A percentile compares a stretch with the other conserved stretches of the same genome.
phyloP scores from a whole-genome alignment of 2,329 filamentous ascomycete species.

The Cadophora malorum region DNA sequence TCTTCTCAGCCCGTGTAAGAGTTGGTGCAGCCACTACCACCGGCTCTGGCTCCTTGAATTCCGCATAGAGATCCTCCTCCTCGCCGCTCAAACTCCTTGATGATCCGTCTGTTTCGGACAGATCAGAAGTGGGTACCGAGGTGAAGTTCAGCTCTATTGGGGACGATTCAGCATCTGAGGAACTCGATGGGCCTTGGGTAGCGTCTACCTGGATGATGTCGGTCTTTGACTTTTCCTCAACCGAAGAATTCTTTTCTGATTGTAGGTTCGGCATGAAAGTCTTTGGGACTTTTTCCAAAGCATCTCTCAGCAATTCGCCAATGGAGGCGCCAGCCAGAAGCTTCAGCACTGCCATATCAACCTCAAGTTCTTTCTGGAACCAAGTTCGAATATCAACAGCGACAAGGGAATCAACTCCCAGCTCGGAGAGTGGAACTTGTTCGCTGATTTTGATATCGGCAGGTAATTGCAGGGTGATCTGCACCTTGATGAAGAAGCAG shows the following conservation, averaged over 20 bases:
- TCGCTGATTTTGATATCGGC: conserved; percentile 45
- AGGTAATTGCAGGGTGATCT: conserved; percentile 31
- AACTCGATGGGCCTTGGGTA: background rate
- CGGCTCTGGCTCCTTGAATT: conserved; percentile 2
- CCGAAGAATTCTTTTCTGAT: background rate
- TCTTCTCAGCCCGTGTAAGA: background rate
- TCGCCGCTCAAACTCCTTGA: background rate
- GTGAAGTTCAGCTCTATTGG: conserved; percentile 13
- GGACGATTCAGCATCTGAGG: conserved; percentile 16
- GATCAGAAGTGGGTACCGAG: background rate
- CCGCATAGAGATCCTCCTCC: conserved; percentile 17
- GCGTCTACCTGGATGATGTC: conserved; percentile 7
- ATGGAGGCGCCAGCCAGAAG: conserved; percentile 29
- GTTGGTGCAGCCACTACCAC: background rate
- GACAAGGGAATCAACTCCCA: conserved; percentile 44
- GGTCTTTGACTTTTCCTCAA: background rate
- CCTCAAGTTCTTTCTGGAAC: conserved; percentile 53
- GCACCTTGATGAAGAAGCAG: conserved; percentile 43
- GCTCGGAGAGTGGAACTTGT: conserved; percentile 37
- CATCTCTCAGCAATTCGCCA: background rate
- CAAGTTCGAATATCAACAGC: conserved; percentile 47
- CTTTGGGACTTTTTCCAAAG: background rate
- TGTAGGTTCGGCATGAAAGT: background rate
- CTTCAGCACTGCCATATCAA: conserved; percentile 37
- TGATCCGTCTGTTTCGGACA: background rate